Conservation (phyloP, 2,329 filamentous ascomycete genomes). For the Capronia epimyces region DNA sequence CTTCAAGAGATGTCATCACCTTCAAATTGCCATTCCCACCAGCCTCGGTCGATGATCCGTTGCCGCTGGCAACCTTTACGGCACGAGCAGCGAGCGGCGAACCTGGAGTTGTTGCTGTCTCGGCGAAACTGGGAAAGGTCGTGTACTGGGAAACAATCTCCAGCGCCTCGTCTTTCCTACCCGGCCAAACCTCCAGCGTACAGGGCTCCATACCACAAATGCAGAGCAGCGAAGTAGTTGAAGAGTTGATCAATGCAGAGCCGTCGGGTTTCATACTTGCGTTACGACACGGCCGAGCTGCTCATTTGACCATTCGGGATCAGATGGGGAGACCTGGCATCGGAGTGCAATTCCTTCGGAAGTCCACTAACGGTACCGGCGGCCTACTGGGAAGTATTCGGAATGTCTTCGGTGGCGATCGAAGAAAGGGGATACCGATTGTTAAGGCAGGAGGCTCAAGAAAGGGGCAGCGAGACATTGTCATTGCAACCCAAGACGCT, state of each 20-base stretch:
- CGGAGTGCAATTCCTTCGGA: constrained; percentile 68
- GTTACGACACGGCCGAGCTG: constrained; percentile 78
- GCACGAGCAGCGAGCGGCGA: constrained; percentile 72
- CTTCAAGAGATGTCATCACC: constrained; percentile 68
- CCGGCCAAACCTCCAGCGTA: constrained; percentile 73
- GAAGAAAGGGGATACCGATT: constrained; percentile 72
- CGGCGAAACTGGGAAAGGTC: constrained; percentile 76
- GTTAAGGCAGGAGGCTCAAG: constrained; percentile 65
- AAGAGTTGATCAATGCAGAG: constrained; percentile 75
- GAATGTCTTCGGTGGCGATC: constrained; percentile 64
- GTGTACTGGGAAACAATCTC: constrained; percentile 96
- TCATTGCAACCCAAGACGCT: constrained; percentile 72
- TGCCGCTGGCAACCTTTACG: constrained; percentile 79
- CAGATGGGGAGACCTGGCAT: constrained; percentile 79
- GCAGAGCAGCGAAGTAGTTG: constrained; percentile 70
- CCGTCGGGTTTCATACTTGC: constrained; percentile 79
- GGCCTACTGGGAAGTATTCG: constrained; percentile 79
- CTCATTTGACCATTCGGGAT: constrained; percentile 81
- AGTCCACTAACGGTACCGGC: constrained; percentile 52
- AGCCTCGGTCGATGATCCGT: constrained; percentile 60
- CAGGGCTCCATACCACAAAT: constrained; percentile 69
- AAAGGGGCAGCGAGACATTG: constrained; percentile 77
- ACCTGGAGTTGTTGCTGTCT: constrained; percentile 79
- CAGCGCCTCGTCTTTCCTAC: constrained; percentile 75
- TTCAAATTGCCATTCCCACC: constrained; percentile 73